phyloP scores from a whole-genome alignment of 2,329 filamentous ascomycete species.

The Proliferodiscus dingleyae region DNA sequence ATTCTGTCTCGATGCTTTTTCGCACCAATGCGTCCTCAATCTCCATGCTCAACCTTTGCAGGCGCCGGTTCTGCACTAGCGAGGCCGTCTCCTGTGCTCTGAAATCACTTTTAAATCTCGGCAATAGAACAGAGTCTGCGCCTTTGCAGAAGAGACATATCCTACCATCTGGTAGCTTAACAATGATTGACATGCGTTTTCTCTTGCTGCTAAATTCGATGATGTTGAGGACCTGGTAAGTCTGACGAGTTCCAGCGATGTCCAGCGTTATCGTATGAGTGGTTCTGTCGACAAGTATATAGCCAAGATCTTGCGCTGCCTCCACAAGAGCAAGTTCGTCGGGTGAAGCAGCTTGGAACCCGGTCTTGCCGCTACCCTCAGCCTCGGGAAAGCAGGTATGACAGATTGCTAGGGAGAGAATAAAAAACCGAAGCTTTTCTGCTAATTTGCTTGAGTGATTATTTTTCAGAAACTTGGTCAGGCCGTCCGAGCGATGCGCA shows the following conservation, averaged over 20 bases:
- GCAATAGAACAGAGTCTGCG: slow-evolving; percentile 78
- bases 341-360: slow-evolving; percentile 84
- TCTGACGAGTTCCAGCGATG: slow-evolving; percentile 18
- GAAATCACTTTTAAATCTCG: slow-evolving; percentile 66
- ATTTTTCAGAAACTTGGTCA: too few relatives aligned
- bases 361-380: slow-evolving; percentile 60
- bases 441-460: too few relatives aligned
- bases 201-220: slow-evolving; percentile 88
- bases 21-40: slow-evolving; percentile 52
- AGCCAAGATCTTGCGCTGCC: slow-evolving; percentile 82
- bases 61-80: slow-evolving; percentile 48
- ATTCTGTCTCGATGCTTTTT: slow-evolving; percentile 38
- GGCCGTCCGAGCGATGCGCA: too few relatives aligned
- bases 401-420: slow-evolving; percentile 80
- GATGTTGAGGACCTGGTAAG: slow-evolving; percentile 75
- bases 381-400: slow-evolving; percentile 85
- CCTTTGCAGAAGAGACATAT: slow-evolving; percentile 88
- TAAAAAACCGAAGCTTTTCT: slow-evolving; percentile 75
- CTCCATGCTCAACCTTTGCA: slow-evolving; percentile 56
- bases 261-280: slow-evolving; percentile 60
- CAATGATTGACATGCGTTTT: slow-evolving; percentile 85
- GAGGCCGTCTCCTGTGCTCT: slow-evolving; percentile 73
- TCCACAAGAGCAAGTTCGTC: slow-evolving; percentile 83
- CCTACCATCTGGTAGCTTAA: slow-evolving; percentile 76
- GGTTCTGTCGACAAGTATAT: slow-evolving; percentile 68